Percentiles rank a stretch among this genome's conserved stretches.
phyloP scores from a whole-genome alignment of 2,329 filamentous ascomycete genomes.

The Diaporthe aspalathi region DNA sequence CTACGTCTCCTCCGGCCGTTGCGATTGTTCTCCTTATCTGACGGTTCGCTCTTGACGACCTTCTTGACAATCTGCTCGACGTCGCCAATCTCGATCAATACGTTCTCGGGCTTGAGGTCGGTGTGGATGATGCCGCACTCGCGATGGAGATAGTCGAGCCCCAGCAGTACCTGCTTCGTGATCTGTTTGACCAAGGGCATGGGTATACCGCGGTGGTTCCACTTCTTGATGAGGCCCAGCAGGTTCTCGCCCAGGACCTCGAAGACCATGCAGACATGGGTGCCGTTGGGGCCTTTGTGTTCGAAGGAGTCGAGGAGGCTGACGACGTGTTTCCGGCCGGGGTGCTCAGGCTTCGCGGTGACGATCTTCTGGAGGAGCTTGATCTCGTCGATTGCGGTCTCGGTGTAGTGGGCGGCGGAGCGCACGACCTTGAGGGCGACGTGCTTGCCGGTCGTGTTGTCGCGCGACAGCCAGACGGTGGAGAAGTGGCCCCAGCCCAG shows the following conservation, averaged over 20 bases:
- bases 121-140: slow-evolving; percentile 99
- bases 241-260: slow-evolving; percentile 97
- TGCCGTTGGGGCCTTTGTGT: slow-evolving; percentile 95
- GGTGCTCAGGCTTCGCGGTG: slow-evolving; percentile 92
- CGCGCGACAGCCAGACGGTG: slow-evolving; percentile 88
- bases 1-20: slow-evolving; percentile 90
- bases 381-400: slow-evolving; percentile 98
- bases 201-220: slow-evolving; percentile 97
- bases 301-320: slow-evolving; percentile 97
- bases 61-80: slow-evolving; percentile 98
- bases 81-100: slow-evolving; percentile 97
- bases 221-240: slow-evolving; percentile 94
- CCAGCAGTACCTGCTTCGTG: slow-evolving; percentile 95
- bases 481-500: slow-evolving; percentile 99
- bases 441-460: slow-evolving; percentile 90
- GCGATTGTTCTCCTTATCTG: slow-evolving; percentile 86
- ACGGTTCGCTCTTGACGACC: slow-evolving; percentile 84
- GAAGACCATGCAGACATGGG: slow-evolving; percentile 99
- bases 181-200: slow-evolving; percentile 98
- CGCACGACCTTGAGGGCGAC: slow-evolving; percentile 98
- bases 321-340: slow-evolving; percentile 94
- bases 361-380: slow-evolving; percentile 98
- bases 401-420: slow-evolving; percentile 97
- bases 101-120: slow-evolving; percentile 96
- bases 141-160: slow-evolving; percentile 94